A percentile compares a stretch with the other conserved stretches of the same genome.
These are phyloP conservation scores for Epichloe festucae DNA, from an alignment of 2,329 filamentous ascomycete genomes.

Conservation along the genomic window DNA sequence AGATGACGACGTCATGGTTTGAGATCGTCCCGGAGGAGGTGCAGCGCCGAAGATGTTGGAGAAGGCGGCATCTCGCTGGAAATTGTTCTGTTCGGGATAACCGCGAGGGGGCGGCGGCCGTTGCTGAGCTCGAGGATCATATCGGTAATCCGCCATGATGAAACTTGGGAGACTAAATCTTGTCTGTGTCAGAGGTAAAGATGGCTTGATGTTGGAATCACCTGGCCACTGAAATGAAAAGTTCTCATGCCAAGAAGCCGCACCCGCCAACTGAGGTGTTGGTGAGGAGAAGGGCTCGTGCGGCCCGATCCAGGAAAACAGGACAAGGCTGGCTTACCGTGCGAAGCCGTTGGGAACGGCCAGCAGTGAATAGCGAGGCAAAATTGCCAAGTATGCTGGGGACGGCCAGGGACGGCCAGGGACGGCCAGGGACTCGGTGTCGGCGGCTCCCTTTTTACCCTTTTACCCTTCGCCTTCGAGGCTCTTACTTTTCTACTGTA, in stretches of 20 bases:
- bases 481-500: neutral
- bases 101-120: constrained; percentile 29
- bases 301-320: neutral
- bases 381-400: neutral
- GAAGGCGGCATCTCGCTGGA: constrained; percentile 86
- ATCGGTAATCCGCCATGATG: constrained; percentile 46
- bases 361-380: constrained; percentile 2
- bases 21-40: constrained; percentile 76
- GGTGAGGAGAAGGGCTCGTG: neutral
- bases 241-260: neutral
- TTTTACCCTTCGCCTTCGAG: neutral
- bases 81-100: constrained; percentile 39
- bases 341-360: constrained; percentile 2
- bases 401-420: neutral
- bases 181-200: neutral
- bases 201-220: neutral
- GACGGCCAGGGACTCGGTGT: neutral
- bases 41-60: constrained; percentile 88
- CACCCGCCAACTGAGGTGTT: neutral
- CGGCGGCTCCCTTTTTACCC: neutral
- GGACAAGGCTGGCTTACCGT: neutral
- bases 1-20: constrained; percentile 83
- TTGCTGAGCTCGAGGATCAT: constrained; percentile 34
- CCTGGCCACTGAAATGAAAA: neutral
- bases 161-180: neutral